These are phyloP conservation scores for Mrakia frigida DNA, from an alignment of 768 basidiomycete genomes.

Conservation along the genomic window DNA sequence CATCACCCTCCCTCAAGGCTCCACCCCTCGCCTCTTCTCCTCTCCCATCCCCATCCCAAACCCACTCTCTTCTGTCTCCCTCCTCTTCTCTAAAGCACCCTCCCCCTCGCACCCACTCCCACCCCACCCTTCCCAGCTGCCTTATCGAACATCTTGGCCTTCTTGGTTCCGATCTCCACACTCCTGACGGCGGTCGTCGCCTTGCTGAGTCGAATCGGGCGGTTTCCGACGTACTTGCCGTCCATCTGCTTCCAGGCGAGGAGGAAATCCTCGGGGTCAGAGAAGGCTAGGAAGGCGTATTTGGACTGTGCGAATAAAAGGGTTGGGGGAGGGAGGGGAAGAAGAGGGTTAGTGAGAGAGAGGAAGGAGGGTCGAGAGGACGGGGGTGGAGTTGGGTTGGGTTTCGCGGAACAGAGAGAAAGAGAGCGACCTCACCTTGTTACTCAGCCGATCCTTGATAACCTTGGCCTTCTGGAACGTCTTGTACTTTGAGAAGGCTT, in stretches of 20 bases:
- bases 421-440: slow-evolving; percentile 59
- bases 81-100: slow-evolving; percentile 12
- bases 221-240: slow-evolving; percentile 97
- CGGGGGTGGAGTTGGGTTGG: too few relatives aligned
- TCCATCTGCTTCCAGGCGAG: slow-evolving; percentile 99
- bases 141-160: slow-evolving; percentile 45
- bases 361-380: neutral
- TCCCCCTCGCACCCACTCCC: slow-evolving; percentile 24
- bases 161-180: slow-evolving; percentile 87
- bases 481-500: slow-evolving; percentile 87
- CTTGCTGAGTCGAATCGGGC: slow-evolving; percentile 94
- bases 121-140: slow-evolving; percentile 21
- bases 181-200: slow-evolving; percentile 80
- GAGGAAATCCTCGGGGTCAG: slow-evolving; percentile 95
- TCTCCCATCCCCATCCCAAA: neutral
- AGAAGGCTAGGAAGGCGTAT: slow-evolving; percentile 95
- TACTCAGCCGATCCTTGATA: slow-evolving; percentile 85
- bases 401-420: too few relatives aligned
- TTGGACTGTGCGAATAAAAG: slow-evolving; percentile 59
- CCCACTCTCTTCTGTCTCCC: too few relatives aligned
- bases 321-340: neutral
- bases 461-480: slow-evolving; percentile 94
- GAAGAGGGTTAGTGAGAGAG: neutral
- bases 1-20: too few relatives aligned
- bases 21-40: too few relatives aligned